These are phyloP conservation scores for Angophora floribunda DNA, from an alignment of 345 rosid genomes.

Conservation along the genomic window DNA sequence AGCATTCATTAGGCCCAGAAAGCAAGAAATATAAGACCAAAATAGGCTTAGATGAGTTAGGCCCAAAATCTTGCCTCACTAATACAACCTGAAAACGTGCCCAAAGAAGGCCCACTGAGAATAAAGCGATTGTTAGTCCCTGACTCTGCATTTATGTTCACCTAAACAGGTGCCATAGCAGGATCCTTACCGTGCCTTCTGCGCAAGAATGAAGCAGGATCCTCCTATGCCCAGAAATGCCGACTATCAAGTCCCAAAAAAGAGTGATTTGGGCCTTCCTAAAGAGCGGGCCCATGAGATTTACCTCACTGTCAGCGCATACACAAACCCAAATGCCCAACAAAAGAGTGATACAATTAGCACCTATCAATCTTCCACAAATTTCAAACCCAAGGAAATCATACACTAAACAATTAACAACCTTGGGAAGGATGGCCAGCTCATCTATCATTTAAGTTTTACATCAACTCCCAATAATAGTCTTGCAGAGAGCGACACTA, in stretches of 20 bases:
- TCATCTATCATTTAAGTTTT: neutral
- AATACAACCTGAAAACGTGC: neutral
- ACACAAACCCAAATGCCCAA: neutral
- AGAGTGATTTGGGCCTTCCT: neutral
- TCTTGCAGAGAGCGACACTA: neutral
- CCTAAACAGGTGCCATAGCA: neutral
- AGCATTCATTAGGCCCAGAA: neutral
- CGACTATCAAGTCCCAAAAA: neutral
- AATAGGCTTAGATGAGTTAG: neutral
- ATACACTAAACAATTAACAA: neutral
- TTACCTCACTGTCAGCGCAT: neutral
- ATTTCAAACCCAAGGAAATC: neutral
- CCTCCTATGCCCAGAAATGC: neutral
- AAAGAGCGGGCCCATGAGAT: neutral
- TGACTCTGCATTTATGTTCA: neutral
- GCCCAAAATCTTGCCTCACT: neutral
- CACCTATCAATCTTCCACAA: neutral
- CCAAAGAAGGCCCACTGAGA: neutral
- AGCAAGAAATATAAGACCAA: neutral
- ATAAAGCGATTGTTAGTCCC: neutral
- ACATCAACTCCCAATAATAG: neutral
- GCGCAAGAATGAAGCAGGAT: neutral
- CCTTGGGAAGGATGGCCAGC: neutral
- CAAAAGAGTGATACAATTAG: neutral
- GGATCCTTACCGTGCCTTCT: neutral